Base-by-base conservation (phyloP, 2,329 filamentous ascomycete genomes). In the Epichloe elymi region DNA sequence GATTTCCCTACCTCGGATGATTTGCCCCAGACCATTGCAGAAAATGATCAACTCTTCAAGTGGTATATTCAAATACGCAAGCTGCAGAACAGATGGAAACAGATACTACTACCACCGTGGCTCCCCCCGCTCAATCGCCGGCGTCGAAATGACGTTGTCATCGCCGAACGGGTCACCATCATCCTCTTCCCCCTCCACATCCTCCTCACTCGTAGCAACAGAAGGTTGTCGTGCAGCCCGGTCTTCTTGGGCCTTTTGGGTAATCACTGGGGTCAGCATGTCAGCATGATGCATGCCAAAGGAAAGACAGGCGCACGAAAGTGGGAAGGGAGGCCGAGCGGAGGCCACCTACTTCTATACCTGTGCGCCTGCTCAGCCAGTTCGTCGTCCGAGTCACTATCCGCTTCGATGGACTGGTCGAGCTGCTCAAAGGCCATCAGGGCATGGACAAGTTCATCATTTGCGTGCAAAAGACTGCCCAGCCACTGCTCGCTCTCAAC, bases 371-470 rank as follows among this genome's bases (percentile, higher is more conserved):
- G 80, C 60, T 85, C 80, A 43, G 83, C 80, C 40, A 80, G 64
- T 59, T 80, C 85, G 54, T 84, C 81, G 52, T 85, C 82, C 1
- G 80, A 84, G 64, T 86, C 82, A 57, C 80, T 84, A 62, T 86
- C 82, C 5, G 82, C 81, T 57, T 88, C 85, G 56, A 91, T 86
- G 46, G 86, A 89, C 54, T 84, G 82, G 63, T 98, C 91, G 56
- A 97, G 79, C 59, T 96, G 87, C 67, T 97, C 91, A 62, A 89
- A 98, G 0, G 89, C 86, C 80, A 95, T 95, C 52, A 98, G 75
- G 1, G 90, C 88, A 55, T 85, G 85, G 40, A 97, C 87, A n/a
- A 98, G 82, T 67, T 95, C 87, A 60, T 98, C 93, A 61, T 98
- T 97, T 56, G 91, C 90, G 61, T 93, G 88, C 17, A 98, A 82